These are phyloP conservation scores for Castanea crenata DNA, from an alignment of 306 rosid genomes.

Conservation along the genomic window DNA sequence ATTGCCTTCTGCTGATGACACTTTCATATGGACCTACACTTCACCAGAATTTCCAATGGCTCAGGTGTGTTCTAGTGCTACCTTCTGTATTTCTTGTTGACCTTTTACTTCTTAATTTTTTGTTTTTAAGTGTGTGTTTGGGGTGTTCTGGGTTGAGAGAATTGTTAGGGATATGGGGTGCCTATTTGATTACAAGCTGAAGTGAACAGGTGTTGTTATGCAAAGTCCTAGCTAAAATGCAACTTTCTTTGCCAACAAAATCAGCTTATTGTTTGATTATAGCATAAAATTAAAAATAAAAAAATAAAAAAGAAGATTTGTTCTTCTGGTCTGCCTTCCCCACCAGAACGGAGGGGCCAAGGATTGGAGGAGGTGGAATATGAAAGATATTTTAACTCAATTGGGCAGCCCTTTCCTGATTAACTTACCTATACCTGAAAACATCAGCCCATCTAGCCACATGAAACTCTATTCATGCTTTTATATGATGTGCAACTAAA, in stretches of 20 bases:
- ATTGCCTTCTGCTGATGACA: slow-evolving; percentile 30
- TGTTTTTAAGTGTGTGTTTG: not conserved
- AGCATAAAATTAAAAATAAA: not conserved
- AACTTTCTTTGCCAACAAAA: not conserved
- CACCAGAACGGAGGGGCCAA: no score
- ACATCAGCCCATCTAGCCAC: not conserved
- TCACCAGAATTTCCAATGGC: slow-evolving; percentile 80
- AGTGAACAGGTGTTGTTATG: not conserved
- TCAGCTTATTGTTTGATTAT: not conserved
- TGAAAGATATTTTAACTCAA: no score
- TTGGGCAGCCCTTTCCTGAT: no score
- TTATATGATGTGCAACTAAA: not conserved
- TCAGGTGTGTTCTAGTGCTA: slow-evolving; percentile 44
- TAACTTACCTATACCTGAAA: no score
- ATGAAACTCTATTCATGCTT: no score
- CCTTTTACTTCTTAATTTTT: not conserved
- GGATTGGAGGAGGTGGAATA: no score
- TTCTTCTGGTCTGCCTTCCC: not conserved
- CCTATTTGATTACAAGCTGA: not conserved
- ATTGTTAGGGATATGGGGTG: not conserved
- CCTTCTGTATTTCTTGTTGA: slow-evolving; percentile 3
- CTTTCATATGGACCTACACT: slow-evolving; percentile 74
- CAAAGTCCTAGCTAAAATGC: not conserved
- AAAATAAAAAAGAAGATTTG: no score
- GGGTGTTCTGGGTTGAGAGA: no score